Conservation (phyloP, 495 filamentous ascomycete species). For the Podospora anserina region DNA sequence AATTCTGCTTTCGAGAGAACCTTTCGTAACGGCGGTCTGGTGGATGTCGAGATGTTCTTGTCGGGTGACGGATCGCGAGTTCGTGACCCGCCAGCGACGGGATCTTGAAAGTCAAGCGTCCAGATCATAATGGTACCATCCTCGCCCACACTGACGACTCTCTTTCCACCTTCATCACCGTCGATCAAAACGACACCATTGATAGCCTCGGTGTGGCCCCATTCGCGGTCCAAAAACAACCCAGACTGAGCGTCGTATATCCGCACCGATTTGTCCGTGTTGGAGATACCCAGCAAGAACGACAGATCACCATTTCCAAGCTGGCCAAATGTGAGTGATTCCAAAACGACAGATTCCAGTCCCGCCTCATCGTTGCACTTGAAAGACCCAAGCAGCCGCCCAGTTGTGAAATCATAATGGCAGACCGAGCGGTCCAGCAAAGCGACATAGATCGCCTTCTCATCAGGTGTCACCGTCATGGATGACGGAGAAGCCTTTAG, state of each 20-base stretch:
- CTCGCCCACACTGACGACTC: constrained; percentile 70
- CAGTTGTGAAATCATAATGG: constrained; percentile 69
- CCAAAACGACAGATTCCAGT: constrained; percentile 77
- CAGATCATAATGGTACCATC: constrained; percentile 88
- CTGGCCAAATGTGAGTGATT: constrained; percentile 63
- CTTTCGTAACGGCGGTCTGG: constrained; percentile 63
- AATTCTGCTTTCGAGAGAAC: constrained; percentile 75
- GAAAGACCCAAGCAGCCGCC: constrained; percentile 69
- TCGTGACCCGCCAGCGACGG: constrained; percentile 25
- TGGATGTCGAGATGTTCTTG: constrained; percentile 52
- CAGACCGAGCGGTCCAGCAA: constrained; percentile 78
- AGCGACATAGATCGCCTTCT: constrained; percentile 66
- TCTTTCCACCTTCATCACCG: constrained; percentile 48
- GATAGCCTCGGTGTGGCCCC: constrained; percentile 90
- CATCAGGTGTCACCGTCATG: constrained; percentile 65
- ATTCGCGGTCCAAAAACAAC: constrained; percentile 76
- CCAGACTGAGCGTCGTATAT: constrained; percentile 79
- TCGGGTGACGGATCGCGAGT: constrained; percentile 48
- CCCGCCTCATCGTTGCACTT: constrained; percentile 74
- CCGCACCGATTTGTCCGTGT: constrained; percentile 90
- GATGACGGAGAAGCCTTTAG: constrained; percentile 83
- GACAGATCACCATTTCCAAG: constrained; percentile 36
- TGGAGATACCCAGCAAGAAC: constrained; percentile 77
- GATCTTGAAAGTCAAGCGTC: constrained; percentile 54
- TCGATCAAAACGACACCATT: constrained; percentile 77